These are phyloP conservation scores for Ceratocystiopsis sp. DNA, from an alignment of 2,329 filamentous ascomycete species.

Conservation along the genomic window DNA sequence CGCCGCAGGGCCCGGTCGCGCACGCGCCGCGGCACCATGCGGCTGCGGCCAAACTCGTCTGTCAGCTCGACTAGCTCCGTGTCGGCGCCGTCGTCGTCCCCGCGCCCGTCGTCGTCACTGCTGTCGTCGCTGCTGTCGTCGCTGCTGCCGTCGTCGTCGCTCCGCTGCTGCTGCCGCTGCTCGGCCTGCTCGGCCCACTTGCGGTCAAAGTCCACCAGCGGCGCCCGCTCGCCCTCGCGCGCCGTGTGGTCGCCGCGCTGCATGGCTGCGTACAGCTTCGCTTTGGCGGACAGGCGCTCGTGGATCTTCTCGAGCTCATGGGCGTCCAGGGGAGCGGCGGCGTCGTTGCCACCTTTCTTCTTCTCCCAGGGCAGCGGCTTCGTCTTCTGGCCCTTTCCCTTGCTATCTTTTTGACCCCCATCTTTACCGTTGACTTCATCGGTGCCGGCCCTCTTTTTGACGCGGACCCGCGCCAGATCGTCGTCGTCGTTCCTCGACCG, in stretches of 20 bases:
- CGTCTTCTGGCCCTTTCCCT: no score
- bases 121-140: slow-evolving; percentile 71
- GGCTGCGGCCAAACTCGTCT: slow-evolving; percentile 81
- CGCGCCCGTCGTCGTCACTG: slow-evolving; percentile 34
- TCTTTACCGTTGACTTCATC: slow-evolving; percentile 21
- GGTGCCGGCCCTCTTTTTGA: not conserved
- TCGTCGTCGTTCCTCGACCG: slow-evolving; percentile 7
- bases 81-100: slow-evolving; percentile 21
- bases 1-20: slow-evolving; percentile 45
- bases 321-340: slow-evolving; percentile 43
- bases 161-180: slow-evolving; percentile 15
- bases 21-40: slow-evolving; percentile 54
- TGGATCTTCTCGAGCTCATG: slow-evolving; percentile 54
- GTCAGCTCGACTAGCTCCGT: slow-evolving; percentile 66
- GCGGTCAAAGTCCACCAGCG: slow-evolving; percentile 81
- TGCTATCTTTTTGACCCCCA: slow-evolving; percentile 22
- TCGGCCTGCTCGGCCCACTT: slow-evolving; percentile 77
- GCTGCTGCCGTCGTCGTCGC: slow-evolving; percentile 22
- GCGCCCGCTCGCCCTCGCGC: slow-evolving; percentile 44
- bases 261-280: slow-evolving; percentile 72
- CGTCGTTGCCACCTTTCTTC: slow-evolving; percentile 17
- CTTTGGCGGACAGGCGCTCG: slow-evolving; percentile 79
- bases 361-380: not conserved
- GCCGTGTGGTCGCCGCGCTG: slow-evolving; percentile 74
- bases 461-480: slow-evolving; percentile 5